A percentile compares a stretch with the other conserved stretches of the same genome.
These are phyloP conservation scores for Aspergillus sp. DNA, from an alignment of 2,329 filamentous ascomycete genomes.

Conservation along the genomic window DNA sequence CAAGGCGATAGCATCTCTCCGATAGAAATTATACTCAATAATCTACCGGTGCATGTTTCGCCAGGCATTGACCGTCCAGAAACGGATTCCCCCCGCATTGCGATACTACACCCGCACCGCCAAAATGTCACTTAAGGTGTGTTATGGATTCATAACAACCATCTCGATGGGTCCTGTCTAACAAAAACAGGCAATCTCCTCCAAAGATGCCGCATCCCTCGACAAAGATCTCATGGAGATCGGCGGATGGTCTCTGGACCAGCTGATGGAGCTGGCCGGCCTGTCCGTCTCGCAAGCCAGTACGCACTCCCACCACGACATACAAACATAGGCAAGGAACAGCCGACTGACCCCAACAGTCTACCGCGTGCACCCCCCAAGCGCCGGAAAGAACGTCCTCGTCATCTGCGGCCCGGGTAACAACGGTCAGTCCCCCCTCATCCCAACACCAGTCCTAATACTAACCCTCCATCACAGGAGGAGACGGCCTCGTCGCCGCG, in stretches of 20 bases:
- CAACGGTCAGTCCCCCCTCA: slow-evolving; percentile 45
- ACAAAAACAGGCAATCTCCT: slow-evolving; percentile 69
- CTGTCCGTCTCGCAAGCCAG: slow-evolving; percentile 83
- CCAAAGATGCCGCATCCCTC: slow-evolving; percentile 82
- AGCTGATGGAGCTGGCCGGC: slow-evolving; percentile 95
- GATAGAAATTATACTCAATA: background rate
- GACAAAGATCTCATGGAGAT: slow-evolving; percentile 91
- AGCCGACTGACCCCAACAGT: slow-evolving; percentile 63
- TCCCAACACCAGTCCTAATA: background rate
- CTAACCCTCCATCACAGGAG: slow-evolving; percentile 54
- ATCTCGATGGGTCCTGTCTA: background rate
- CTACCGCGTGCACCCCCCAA: slow-evolving; percentile 76
- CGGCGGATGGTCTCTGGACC: slow-evolving; percentile 86
- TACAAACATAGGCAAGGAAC: no score
- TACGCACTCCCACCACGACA: background rate
- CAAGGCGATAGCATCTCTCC: background rate
- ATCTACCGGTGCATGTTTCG: slow-evolving; percentile 26
- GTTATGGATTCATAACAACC: background rate
- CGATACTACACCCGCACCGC: slow-evolving; percentile 29
- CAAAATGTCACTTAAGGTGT: slow-evolving; percentile 44
- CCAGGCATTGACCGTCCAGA: slow-evolving; percentile 8
- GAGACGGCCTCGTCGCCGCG: slow-evolving; percentile 91
- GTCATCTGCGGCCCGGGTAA: slow-evolving; percentile 87
- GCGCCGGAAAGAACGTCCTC: slow-evolving; percentile 69
- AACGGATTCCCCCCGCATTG: slow-evolving; percentile 13